A percentile compares a stretch with the other conserved stretches of the same genome.
Conservation (phyloP, 495 filamentous ascomycete genomes). For the Penicillium daleae region DNA sequence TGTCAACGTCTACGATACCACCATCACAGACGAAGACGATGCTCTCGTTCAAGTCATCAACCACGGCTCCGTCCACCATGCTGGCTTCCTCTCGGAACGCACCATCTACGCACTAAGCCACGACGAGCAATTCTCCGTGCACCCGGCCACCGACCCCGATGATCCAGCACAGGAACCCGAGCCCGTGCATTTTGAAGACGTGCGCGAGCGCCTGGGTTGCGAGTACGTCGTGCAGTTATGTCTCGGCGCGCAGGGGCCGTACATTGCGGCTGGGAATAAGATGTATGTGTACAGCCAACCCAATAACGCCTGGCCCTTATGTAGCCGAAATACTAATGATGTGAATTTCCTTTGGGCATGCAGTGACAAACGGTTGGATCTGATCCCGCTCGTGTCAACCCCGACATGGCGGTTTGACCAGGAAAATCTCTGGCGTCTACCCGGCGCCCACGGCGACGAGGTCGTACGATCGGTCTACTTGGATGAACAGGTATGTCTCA, state of each 20-base stretch:
- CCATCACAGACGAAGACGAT: constrained; percentile 80
- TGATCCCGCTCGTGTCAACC: constrained; percentile 64
- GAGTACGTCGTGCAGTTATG: constrained; percentile 83
- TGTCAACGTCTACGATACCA: constrained; percentile 80
- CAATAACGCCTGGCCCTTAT: not conserved
- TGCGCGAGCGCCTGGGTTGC: constrained; percentile 69
- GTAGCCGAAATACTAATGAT: not conserved
- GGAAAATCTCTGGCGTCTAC: constrained; percentile 64
- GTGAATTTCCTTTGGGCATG: constrained; percentile 6
- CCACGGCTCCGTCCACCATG: constrained; percentile 83
- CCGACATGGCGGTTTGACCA: constrained; percentile 64
- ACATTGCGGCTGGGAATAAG: constrained; percentile 50
- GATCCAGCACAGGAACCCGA: constrained; percentile 53
- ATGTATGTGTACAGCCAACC: constrained; percentile 35
- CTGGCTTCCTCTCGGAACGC: constrained; percentile 72
- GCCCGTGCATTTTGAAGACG: constrained; percentile 72
- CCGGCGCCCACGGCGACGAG: constrained; percentile 81
- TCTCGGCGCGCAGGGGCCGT: constrained; percentile 52
- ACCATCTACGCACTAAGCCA: constrained; percentile 77
- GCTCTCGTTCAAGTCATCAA: constrained; percentile 86
- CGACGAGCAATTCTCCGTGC: constrained; percentile 79
- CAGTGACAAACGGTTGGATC: constrained; percentile 67
- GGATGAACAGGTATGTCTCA: constrained; percentile 61
- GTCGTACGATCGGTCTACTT: constrained; percentile 80
- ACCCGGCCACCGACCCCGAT: constrained; percentile 64